phyloP scores from a whole-genome alignment of 345 rosid species.

The Acer yangbiense region DNA sequence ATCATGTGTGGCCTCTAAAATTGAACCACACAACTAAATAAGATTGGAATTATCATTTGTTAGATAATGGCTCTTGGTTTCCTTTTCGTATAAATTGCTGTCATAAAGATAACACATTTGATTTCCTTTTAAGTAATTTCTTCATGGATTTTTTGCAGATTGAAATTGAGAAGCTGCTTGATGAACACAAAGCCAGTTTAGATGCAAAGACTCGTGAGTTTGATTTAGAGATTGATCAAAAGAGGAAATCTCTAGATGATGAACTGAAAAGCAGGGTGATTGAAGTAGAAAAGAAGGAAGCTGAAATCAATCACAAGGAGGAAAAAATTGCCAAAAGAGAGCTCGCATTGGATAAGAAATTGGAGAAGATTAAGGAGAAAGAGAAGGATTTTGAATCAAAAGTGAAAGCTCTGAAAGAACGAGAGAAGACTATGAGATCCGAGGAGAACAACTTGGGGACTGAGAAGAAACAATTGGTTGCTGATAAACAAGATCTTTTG shows the following conservation, averaged over 20 bases:
- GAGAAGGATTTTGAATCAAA: slow-evolving; percentile 68
- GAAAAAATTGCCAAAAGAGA: slow-evolving; percentile 83
- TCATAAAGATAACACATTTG: background rate
- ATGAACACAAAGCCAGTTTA: slow-evolving; percentile 74
- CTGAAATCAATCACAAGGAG: slow-evolving; percentile 80
- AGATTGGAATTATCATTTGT: background rate
- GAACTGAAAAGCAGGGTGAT: slow-evolving; percentile 63
- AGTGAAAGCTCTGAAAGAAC: slow-evolving; percentile 59
- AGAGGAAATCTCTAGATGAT: slow-evolving; percentile 72
- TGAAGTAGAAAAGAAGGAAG: slow-evolving; percentile 82
- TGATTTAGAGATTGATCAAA: slow-evolving; percentile 76
- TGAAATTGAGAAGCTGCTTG: slow-evolving; percentile 75
- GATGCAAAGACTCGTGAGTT: slow-evolving; percentile 70
- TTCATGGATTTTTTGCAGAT: slow-evolving; percentile 39
- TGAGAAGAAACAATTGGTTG: slow-evolving; percentile 50
- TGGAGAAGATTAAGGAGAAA: slow-evolving; percentile 76
- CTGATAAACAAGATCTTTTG: slow-evolving; percentile 60
- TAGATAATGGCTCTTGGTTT: background rate
- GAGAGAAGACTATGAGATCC: slow-evolving; percentile 62
- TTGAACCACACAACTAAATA: background rate
- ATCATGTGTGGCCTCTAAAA: background rate
- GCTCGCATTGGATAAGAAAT: slow-evolving; percentile 66
- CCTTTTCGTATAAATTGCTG: background rate
- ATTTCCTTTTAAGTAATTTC: background rate
- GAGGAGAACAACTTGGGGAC: slow-evolving; percentile 69